Evolutionary conservation across 2,329 filamentous ascomycete species (phyloP), one percentile per base, ranked within the genome.

Genomic region (Diaporthe ilicicola): DNA sequence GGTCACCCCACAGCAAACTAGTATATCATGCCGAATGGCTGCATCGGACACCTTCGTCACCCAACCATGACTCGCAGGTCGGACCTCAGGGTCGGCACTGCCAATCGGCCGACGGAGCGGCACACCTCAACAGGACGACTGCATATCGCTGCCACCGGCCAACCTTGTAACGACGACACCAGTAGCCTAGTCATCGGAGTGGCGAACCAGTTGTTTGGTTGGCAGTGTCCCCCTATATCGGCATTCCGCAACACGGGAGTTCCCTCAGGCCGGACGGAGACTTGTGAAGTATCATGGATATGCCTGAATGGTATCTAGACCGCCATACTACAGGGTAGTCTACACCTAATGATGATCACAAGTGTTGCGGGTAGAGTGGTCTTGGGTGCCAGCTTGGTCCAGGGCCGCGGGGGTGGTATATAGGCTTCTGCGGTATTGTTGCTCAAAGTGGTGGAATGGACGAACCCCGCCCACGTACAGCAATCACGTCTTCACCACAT

Each of bases 381-480:
- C 44, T 64, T 50, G 59, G 59, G 42, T 50, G 59, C 29, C 59
- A 24, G 44, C 59, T 42, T 44, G 59, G 44, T 24, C 13, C 44
- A 34, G 44, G 24, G 29, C 44, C 29, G 59, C 44, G 56, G 59
- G 59, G 29, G 19, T 34, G 59, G 6, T 9, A 64, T 62, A 50
- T 64, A 64, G 17, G 29, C 29, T 37, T 37, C 13, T 10, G 29
- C 59, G 59, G 59, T 64, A 64, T 64, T 64, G 59, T 50, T 50
- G 59, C 59, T 64, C 59, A n/a, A 64, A 64, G 19, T 48, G 59
- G 29, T 64, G 44, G 59, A 64, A 37, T 29, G 59, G 59, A 64
- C 59, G 59, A 64, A 64, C 59, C 59, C 59, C 59, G 59, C 29
- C 42, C 10, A 32, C 44, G 44, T 64, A 29, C 59, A 64, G 59